A percentile compares a stretch with the other conserved stretches of the same genome.
Evolutionary conservation across 1,284 basidiomycete species (phyloP).

Genomic region (Cutaneotrichosporon curvatum): DNA sequence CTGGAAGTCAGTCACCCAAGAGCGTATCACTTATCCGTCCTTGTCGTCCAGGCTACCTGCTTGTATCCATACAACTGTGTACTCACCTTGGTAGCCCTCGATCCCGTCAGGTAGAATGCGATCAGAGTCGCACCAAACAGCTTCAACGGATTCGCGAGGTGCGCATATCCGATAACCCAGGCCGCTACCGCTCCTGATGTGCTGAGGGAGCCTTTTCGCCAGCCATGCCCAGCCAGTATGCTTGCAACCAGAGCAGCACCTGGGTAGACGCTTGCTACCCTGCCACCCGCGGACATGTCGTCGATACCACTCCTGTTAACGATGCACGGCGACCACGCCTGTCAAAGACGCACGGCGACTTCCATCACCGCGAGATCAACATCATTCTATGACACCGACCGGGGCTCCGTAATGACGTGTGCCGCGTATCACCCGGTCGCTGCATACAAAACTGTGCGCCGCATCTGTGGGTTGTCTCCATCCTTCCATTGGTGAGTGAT

Average conservation of each 20-base stretch:
- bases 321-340: no score
- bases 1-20: conserved; percentile 19
- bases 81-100: conserved; percentile 76
- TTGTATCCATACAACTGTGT: no score
- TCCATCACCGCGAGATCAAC: no score
- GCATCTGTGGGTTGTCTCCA: conserved; percentile 13
- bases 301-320: no score
- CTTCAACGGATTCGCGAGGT: conserved; percentile 42
- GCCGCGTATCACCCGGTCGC: background rate
- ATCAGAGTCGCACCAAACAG: conserved; percentile 66
- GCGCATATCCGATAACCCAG: conserved; percentile 59
- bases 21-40: background rate
- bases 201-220: conserved; percentile 48
- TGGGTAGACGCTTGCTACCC: conserved; percentile 25
- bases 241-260: conserved; percentile 48
- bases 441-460: background rate
- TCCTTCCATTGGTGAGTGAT: conserved; percentile 24
- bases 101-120: conserved; percentile 73
- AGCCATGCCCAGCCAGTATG: conserved; percentile 52
- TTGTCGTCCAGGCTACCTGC: background rate
- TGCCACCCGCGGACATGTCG: background rate
- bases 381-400: background rate
- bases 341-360: no score
- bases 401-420: conserved; percentile 1
- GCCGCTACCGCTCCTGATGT: conserved; percentile 57